These are phyloP conservation scores for Blastobotrys robertii DNA, from an alignment of 805 yeast genomes.

Conservation along the genomic window DNA sequence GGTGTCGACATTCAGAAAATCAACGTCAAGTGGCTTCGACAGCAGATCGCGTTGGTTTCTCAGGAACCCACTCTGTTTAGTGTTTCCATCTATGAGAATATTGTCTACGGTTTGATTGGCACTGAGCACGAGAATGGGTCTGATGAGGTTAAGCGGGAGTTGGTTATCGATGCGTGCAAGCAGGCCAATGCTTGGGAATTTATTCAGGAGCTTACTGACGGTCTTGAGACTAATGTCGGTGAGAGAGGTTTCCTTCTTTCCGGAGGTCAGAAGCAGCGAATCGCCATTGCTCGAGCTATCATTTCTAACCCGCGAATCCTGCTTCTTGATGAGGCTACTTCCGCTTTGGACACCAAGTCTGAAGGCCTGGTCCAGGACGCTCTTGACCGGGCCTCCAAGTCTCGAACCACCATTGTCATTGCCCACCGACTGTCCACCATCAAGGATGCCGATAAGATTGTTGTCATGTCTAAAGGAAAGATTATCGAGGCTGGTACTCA, in stretches of 20 bases:
- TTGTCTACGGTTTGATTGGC: slow-evolving; percentile 36
- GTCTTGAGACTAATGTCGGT: slow-evolving; percentile 49
- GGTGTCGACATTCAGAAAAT: slow-evolving; percentile 39
- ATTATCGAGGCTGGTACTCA: slow-evolving; percentile 53
- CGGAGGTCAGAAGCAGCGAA: slow-evolving; percentile 71
- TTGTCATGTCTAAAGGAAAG: slow-evolving; percentile 50
- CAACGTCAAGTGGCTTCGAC: slow-evolving; percentile 41
- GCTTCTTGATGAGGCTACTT: slow-evolving; percentile 61
- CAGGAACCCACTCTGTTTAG: slow-evolving; percentile 52
- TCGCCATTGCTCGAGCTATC: slow-evolving; percentile 67
- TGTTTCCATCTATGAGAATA: slow-evolving; percentile 47
- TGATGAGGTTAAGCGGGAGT: slow-evolving; percentile 8
- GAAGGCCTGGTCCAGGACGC: slow-evolving; percentile 71
- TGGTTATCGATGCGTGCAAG: slow-evolving; percentile 33
- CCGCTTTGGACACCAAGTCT: slow-evolving; percentile 58
- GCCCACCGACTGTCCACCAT: slow-evolving; percentile 77
- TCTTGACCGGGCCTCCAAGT: slow-evolving; percentile 51
- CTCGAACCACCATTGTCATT: slow-evolving; percentile 75
- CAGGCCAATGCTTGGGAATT: slow-evolving; percentile 53
- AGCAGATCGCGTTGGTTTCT: slow-evolving; percentile 48
- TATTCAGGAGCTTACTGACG: slow-evolving; percentile 46
- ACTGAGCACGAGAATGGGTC: slow-evolving; percentile 32
- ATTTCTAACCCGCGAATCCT: slow-evolving; percentile 56
- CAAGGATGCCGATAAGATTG: slow-evolving; percentile 49
- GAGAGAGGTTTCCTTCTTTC: slow-evolving; percentile 49